Evolutionary conservation across 148 eudicot genomes (phyloP).

Genomic region (Mesembryanthemum crystallinum): DNA sequence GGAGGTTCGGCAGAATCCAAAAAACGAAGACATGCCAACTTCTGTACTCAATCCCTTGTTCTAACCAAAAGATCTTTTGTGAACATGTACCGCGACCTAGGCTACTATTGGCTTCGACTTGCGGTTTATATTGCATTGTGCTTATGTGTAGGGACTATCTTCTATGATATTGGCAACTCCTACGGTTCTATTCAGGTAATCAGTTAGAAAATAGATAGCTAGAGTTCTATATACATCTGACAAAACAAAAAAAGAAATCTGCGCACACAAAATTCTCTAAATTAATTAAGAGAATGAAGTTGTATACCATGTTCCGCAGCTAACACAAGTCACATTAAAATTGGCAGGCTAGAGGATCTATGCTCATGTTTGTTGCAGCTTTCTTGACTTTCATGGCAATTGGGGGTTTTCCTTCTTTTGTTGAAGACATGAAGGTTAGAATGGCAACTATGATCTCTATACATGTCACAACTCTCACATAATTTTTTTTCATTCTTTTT

Average conservation of each 20-base stretch:
- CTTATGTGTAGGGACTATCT: conserved; percentile 51
- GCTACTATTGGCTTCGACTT: conserved; percentile 61
- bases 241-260: no score
- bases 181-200: conserved; percentile 55
- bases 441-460: no score
- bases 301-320: no score
- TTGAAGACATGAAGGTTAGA: conserved; percentile 57
- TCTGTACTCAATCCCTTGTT: conserved; percentile 39
- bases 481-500: background rate
- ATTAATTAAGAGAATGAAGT: no score
- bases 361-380: conserved; percentile 47
- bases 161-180: conserved; percentile 37
- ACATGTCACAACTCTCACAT: no score
- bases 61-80: conserved; percentile 54
- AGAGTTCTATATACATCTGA: no score
- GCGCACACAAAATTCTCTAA: no score
- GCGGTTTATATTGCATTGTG: conserved; percentile 47
- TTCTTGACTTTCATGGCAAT: conserved; percentile 67
- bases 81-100: conserved; percentile 60
- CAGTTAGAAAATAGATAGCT: no score
- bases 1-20: conserved; percentile 29
- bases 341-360: conserved; percentile 49
- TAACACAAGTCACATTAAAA: conserved; percentile 3
- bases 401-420: conserved; percentile 63
- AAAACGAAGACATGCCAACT: conserved; percentile 34